A percentile compares a stretch with the other conserved stretches of the same genome.
Evolutionary conservation across 179 eudicot species (phyloP).

Genomic region (Corrigiola litoralis): DNA sequence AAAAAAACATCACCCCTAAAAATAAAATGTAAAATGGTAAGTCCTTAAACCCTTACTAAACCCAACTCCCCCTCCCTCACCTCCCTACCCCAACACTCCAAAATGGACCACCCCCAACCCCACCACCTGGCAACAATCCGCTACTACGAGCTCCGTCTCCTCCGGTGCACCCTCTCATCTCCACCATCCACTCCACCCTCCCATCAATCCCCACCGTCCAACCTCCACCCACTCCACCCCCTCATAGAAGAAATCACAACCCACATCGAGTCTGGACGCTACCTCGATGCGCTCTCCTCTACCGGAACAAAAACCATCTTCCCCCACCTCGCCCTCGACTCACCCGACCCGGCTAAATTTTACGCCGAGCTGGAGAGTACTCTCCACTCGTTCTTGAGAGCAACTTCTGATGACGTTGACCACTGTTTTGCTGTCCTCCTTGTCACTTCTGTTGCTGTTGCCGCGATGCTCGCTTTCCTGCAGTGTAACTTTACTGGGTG

Average conservation of each 20-base stretch:
- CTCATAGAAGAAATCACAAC: slow-evolving; percentile 37
- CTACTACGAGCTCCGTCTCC: slow-evolving; percentile 60
- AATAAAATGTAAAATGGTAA: too few relatives aligned
- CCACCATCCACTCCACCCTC: slow-evolving; percentile 12
- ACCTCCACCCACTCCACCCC: slow-evolving; percentile 8
- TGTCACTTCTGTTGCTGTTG: slow-evolving; percentile 52
- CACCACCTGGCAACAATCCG: too few relatives aligned
- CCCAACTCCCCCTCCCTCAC: too few relatives aligned
- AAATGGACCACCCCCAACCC: slow-evolving; percentile 7
- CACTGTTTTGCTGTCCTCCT: slow-evolving; percentile 30
- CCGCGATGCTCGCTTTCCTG: slow-evolving; percentile 69
- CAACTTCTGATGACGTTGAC: slow-evolving; percentile 20
- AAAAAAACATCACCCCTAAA: too few relatives aligned
- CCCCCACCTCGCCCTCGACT: slow-evolving; percentile 19
- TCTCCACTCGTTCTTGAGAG: slow-evolving; percentile 38
- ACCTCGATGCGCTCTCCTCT: slow-evolving; percentile 56
- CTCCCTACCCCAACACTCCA: too few relatives aligned
- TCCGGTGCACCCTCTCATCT: slow-evolving; percentile 53
- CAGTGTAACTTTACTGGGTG: slow-evolving; percentile 77
- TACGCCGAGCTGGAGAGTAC: slow-evolving; percentile 42
- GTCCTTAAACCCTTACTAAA: too few relatives aligned
- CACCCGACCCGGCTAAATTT: slow-evolving; percentile 33
- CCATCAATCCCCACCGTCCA: slow-evolving; percentile 11
- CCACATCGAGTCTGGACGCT: slow-evolving; percentile 62
- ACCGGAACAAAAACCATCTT: slow-evolving; percentile 36